Conservation (phyloP, 1,284 basidiomycete genomes). For the Singerocomus rubriflavus region DNA sequence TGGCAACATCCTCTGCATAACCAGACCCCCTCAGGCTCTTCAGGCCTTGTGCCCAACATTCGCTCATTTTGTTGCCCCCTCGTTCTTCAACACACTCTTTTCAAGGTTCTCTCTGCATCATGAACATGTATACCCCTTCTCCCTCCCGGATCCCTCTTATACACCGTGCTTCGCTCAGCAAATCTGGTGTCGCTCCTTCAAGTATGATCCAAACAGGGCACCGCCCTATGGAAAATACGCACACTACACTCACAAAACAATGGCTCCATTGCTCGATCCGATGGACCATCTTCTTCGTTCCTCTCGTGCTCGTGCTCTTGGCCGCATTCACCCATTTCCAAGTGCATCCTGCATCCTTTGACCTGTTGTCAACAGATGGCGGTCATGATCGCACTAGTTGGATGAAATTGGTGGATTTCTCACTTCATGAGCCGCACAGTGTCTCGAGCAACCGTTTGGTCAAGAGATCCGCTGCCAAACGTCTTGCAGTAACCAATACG, state of each 20-base stretch:
- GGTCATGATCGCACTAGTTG: conserved; percentile 25
- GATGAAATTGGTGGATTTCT: conserved; percentile 33
- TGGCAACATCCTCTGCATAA: not conserved
- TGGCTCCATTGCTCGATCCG: conserved; percentile 41
- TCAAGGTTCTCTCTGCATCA: conserved; percentile 1
- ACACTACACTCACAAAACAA: conserved; percentile 35
- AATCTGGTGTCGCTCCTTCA: conserved; percentile 1
- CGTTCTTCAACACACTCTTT: conserved; percentile 28
- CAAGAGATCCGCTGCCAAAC: not conserved
- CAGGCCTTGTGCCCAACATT: conserved; percentile 10
- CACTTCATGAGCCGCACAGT: conserved; percentile 41
- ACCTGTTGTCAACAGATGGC: conserved; percentile 37
- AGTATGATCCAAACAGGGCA: conserved; percentile 8
- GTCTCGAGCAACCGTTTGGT: not conserved
- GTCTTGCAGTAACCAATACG: conserved; percentile 11
- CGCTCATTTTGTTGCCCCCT: conserved; percentile 19
- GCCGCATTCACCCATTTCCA: conserved; percentile 50
- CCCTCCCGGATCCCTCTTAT: conserved; percentile 39
- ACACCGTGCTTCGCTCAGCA: conserved; percentile 4
- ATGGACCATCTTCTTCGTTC: conserved; percentile 53
- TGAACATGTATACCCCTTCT: conserved; percentile 51
- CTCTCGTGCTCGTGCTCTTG: conserved; percentile 51
- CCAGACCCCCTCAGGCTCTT: not conserved
- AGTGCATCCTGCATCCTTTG: conserved; percentile 46
- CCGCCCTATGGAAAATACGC: conserved; percentile 10